phyloP scores from a whole-genome alignment of 306 rosid species.

The Delonix regia region DNA sequence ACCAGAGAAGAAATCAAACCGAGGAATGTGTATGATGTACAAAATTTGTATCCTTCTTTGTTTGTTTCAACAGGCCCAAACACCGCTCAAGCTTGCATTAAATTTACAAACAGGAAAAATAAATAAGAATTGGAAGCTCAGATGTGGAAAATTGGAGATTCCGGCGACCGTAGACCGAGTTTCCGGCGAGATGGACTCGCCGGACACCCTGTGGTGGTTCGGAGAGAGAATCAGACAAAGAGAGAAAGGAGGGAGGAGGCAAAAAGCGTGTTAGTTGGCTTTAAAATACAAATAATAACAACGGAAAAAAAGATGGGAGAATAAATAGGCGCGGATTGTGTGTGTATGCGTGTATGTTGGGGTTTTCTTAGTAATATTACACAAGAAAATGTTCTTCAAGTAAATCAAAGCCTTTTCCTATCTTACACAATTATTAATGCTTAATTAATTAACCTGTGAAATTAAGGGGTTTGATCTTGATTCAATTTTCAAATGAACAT shows the following conservation, averaged over 20 bases:
- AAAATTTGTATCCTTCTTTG: neutral
- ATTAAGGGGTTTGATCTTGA: neutral
- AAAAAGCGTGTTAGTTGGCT: conserved; percentile 53
- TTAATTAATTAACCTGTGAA: neutral
- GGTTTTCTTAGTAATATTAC: neutral
- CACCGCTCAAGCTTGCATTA: neutral
- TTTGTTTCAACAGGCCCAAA: neutral
- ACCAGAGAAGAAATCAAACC: neutral
- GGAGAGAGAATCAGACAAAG: conserved; percentile 42
- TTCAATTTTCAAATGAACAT: neutral
- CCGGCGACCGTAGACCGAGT: conserved; percentile 24
- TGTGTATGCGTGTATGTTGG: conserved; percentile 18
- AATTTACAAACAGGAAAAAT: neutral
- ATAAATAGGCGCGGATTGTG: conserved; percentile 48
- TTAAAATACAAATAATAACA: conserved; percentile 24
- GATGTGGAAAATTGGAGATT: conserved; percentile 10
- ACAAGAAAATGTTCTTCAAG: neutral
- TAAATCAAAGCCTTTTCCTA: neutral
- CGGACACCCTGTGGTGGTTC: conserved; percentile 50
- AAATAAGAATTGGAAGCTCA: conserved; percentile 22
- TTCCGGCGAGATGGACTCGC: conserved; percentile 71
- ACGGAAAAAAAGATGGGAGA: conserved; percentile 13
- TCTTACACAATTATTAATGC: neutral
- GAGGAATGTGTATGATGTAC: neutral
- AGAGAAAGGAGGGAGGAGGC: conserved; percentile 34